Evolutionary conservation across 2,329 filamentous ascomycete species (phyloP), one percentile per base, ranked within the genome.

Genomic region (Xylariaceae sp.): DNA sequence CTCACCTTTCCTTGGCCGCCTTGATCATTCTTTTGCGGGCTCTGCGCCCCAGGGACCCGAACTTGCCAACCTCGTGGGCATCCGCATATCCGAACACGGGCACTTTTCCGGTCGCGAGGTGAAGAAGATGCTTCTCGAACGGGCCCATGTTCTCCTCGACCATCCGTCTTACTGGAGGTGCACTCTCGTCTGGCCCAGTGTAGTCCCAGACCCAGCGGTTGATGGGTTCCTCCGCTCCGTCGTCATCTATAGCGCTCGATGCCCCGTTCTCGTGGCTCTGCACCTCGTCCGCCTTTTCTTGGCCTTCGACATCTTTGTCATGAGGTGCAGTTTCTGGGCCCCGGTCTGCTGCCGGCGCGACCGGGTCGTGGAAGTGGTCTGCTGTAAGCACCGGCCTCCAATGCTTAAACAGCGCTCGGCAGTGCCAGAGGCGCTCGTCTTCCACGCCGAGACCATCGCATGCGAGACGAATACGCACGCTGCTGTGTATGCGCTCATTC

Each of bases 191-290:
- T 0, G 58, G 52, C 0, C 72, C 72, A 12, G 53, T 48, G 29
- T 72, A 77, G 46, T 70, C 64, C 72, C 71, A 77, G 2, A 70
- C 54, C 71, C 72, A 77, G 23, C 66, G 58, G 18, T 50, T n/a
- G 38, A 32, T 12, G 33, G 26, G n/a, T 39, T 32, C 8, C 23
- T 32, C 13, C 21, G 38, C 4, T 35, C 32, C 25, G 35, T 39
- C 17, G 21, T 29, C n/a, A 36, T 11, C 13, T 23, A 25, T 27
- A 36, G 32, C 11, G 19, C 13, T 3, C 29, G 29, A 10, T 7
- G 7, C 4, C 14, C 16, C 14, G n/a, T 16, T 22, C 19, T 22
- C 15, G 17, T 19, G 3, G 30, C 11, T 5, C 30, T 12, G 14
- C 18, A 29, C n/a, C n/a, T 31, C 19, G 19, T 12, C 12, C 16